Base-by-base conservation (phyloP, 148 eudicot species). In the Dysphania ambrosioides region DNA sequence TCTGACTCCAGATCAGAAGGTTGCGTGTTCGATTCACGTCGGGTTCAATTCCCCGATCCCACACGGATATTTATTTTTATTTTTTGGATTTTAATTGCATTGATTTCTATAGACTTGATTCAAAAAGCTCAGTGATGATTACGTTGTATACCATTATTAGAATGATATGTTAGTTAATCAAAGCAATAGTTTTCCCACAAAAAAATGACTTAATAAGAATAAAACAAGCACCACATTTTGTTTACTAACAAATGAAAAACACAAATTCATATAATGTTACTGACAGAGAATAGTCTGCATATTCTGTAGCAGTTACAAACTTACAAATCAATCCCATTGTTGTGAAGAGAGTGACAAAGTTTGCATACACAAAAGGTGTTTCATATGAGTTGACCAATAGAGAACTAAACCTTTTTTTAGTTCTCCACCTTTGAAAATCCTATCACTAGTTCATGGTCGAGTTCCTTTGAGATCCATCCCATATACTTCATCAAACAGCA, bases 401-500 rank as follows among this genome's bases (percentile, higher is more conserved):
- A 41, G 66, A 71, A 40, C 31, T 44, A 51, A n/a, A 57, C 60
- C 60, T 31, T 23, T 65, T 11, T 30, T 66, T 29, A 36, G 51
- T 30, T 51, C 53, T 47, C 51, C 21, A n/a, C 34, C 40, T 38
- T 34, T 7, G 4, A 27, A 16, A 66, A 7, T 36, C 32, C 44
- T 57, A 42, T 32, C 58, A 23, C 24, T 44, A 27, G 4, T 67
- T 34, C 40, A 61, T 19, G 15, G 16, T 49, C 27, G 40, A 59
- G 32, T 27, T 70, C 47, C 49, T 57, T 19, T 29, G 24, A 6
- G 69, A 3, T 49, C 53, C 70, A 63, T 64, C 6, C 5, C 23
- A 65, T 7, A 57, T 31, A 57, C 6, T 10, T 24, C 7, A 71
- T 85, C 84, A 90, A 85, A 90, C 87, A 51, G 95, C 95, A 71